Percentiles rank a stretch among this genome's conserved stretches.
Conservation (phyloP, 1,284 basidiomycete species). For the Fomitopsis pinicola region DNA sequence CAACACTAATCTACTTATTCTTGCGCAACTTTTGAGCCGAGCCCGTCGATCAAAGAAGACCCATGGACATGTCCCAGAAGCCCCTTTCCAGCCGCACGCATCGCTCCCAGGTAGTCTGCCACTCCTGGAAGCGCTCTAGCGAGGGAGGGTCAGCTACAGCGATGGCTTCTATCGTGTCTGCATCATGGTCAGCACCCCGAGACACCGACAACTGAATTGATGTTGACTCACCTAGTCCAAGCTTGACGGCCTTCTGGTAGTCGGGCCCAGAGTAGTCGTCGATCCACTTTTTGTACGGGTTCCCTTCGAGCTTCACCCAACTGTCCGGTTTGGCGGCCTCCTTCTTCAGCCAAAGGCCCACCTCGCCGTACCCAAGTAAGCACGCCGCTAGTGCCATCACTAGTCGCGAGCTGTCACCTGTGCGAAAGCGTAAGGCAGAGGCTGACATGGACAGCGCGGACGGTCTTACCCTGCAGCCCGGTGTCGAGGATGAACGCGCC, state of each 20-base stretch:
- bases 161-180: conserved; percentile 60
- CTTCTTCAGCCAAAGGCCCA: conserved; percentile 76
- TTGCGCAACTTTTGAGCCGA: not conserved
- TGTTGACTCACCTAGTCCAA: conserved; percentile 59
- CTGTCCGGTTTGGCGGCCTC: conserved; percentile 44
- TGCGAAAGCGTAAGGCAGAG: not conserved
- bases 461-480: conserved; percentile 54
- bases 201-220: not conserved
- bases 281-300: conserved; percentile 80
- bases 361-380: conserved; percentile 92
- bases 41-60: conserved; percentile 26
- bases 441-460: conserved; percentile 4
- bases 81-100: conserved; percentile 79
- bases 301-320: conserved; percentile 59
- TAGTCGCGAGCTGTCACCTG: conserved; percentile 72
- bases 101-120: conserved; percentile 73
- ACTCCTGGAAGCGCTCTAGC: conserved; percentile 53
- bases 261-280: conserved; percentile 72
- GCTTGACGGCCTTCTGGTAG: conserved; percentile 69
- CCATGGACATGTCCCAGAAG: conserved; percentile 88
- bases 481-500: conserved; percentile 83
- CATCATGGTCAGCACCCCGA: not conserved
- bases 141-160: conserved; percentile 67
- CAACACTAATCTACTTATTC: not conserved
- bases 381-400: conserved; percentile 84